These are phyloP conservation scores for Backusella parvicylindrica DNA, from an alignment of 192 early-diverging fungal genomes.

Conservation along the genomic window DNA sequence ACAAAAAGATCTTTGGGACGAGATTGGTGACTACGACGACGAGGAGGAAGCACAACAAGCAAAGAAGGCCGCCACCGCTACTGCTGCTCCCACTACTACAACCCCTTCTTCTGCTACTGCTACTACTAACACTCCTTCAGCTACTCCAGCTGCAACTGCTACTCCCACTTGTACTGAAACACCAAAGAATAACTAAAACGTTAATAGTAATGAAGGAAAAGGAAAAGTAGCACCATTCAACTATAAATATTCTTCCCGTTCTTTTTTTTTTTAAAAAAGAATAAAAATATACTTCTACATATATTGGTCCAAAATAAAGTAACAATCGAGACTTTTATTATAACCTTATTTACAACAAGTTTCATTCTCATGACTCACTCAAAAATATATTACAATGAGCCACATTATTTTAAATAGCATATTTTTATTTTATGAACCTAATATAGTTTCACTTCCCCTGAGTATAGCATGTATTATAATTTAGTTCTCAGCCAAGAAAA, in stretches of 20 bases:
- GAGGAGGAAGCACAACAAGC: neutral
- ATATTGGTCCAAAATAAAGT: neutral
- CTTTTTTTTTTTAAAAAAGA: neutral
- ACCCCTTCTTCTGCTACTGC: neutral
- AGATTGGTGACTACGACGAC: conserved; percentile 4
- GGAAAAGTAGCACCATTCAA: neutral
- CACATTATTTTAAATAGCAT: no score
- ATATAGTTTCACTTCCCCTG: neutral
- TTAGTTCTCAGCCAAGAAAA: no score
- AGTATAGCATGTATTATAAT: neutral
- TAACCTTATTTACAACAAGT: neutral
- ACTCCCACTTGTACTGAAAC: neutral
- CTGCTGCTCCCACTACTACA: no score
- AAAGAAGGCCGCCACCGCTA: neutral
- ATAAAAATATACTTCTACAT: neutral
- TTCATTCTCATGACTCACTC: neutral
- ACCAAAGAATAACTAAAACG: neutral
- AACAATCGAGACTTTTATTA: neutral
- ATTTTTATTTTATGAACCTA: neutral
- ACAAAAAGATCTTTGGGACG: neutral
- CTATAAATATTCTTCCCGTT: neutral
- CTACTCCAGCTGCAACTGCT: neutral
- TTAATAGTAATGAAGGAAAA: neutral
- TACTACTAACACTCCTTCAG: neutral
- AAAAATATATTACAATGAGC: neutral